A percentile compares a stretch with the other conserved stretches of the same genome.
phyloP scores from a whole-genome alignment of 2,329 filamentous ascomycete species.

The Calonectria pteridis region DNA sequence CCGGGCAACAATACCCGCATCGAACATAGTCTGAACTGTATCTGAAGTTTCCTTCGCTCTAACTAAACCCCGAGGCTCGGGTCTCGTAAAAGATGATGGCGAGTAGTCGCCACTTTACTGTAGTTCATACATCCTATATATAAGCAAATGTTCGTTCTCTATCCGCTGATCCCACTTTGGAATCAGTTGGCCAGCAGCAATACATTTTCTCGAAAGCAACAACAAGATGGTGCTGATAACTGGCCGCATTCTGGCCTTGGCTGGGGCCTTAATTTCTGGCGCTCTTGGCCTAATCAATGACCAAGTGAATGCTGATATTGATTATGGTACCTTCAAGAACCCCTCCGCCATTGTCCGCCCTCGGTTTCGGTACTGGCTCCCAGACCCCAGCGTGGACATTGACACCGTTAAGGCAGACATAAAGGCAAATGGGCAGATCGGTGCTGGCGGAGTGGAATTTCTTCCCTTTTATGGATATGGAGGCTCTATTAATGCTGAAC shows the following conservation, averaged over 20 bases:
- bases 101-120: background rate
- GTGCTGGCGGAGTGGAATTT: slow-evolving; percentile 21
- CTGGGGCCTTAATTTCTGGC: background rate
- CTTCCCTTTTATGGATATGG: slow-evolving; percentile 20
- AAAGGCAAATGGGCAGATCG: background rate
- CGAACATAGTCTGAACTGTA: background rate
- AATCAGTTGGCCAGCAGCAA: background rate
- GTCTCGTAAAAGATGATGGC: background rate
- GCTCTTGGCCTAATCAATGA: background rate
- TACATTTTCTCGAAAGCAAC: background rate
- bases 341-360: slow-evolving; percentile 1
- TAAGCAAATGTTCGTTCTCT: background rate
- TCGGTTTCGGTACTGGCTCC: slow-evolving; percentile 24
- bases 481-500: background rate
- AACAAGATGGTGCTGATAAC: background rate
- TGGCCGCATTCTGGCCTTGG: background rate
- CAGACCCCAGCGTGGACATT: slow-evolving; percentile 13
- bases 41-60: background rate
- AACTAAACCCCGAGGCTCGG: background rate
- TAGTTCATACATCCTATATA: background rate
- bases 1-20: background rate
- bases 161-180: background rate
- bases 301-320: slow-evolving; percentile 4
- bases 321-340: slow-evolving; percentile 2
- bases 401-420: slow-evolving; percentile 5